phyloP scores from a whole-genome alignment of 2,329 filamentous ascomycete genomes.

The Aureobasidium vineae region DNA sequence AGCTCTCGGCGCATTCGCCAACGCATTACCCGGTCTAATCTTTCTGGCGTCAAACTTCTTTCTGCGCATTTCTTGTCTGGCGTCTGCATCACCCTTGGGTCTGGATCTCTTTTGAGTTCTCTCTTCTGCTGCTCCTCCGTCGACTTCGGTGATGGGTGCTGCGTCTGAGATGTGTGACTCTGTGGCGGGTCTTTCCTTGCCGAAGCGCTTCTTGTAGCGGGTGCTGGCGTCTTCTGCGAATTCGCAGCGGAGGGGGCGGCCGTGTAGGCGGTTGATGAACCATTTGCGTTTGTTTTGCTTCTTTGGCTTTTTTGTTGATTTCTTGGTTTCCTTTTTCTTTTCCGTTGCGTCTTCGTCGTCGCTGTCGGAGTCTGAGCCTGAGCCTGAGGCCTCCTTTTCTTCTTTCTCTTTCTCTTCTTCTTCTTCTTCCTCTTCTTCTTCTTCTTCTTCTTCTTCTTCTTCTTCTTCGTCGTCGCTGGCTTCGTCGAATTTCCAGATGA shows the following conservation, averaged over 20 bases:
- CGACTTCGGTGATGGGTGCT: conserved; percentile 32
- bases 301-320: conserved; percentile 41
- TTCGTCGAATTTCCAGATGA: conserved; percentile 64
- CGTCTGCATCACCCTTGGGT: conserved; percentile 36
- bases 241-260: conserved; percentile 80
- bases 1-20: conserved; percentile 57
- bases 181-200: conserved; percentile 51
- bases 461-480: conserved; percentile 47
- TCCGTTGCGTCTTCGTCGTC: conserved; percentile 35
- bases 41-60: conserved; percentile 47
- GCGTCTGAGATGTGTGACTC: conserved; percentile 37
- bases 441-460: conserved; percentile 43
- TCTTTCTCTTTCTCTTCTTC: conserved; percentile 33
- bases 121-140: conserved; percentile 32
- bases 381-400: conserved; percentile 28
- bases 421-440: conserved; percentile 48
- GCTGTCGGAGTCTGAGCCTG: conserved; percentile 39
- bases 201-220: conserved; percentile 91
- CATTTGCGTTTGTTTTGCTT: conserved; percentile 57
- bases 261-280: conserved; percentile 82
- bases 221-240: conserved; percentile 88
- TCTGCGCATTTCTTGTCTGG: conserved; percentile 36
- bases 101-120: conserved; percentile 33
- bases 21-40: conserved; percentile 46
- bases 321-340: conserved; percentile 34